A percentile compares a stretch with the other conserved stretches of the same genome.
Evolutionary conservation across 1,139 yeast genomes (phyloP).

Genomic region (Candida dubliniensis): DNA sequence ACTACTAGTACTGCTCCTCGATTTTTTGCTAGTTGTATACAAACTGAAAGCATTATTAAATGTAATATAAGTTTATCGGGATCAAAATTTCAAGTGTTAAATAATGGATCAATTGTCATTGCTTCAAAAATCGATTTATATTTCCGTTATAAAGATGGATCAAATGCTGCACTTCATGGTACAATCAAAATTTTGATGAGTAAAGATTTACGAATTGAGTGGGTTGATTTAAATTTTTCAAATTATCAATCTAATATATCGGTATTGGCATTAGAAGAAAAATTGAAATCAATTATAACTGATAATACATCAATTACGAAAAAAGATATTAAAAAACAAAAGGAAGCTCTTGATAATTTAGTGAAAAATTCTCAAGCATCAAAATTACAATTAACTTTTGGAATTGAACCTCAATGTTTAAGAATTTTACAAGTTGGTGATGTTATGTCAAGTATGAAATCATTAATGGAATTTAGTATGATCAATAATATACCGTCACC

Average conservation of each 20-base stretch:
- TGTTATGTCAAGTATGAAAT: slow-evolving; percentile 68
- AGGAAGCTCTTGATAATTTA: slow-evolving; percentile 25
- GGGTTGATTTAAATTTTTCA: slow-evolving; percentile 60
- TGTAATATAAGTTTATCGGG: slow-evolving; percentile 64
- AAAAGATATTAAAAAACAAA: slow-evolving; percentile 21
- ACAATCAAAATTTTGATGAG: slow-evolving; percentile 61
- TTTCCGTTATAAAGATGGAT: slow-evolving; percentile 66
- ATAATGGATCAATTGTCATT: slow-evolving; percentile 64
- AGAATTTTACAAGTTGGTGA: slow-evolving; percentile 73
- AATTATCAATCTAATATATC: slow-evolving; percentile 31
- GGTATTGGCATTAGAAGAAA: slow-evolving; percentile 26
- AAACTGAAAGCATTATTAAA: slow-evolving; percentile 51
- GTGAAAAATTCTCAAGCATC: slow-evolving; percentile 25
- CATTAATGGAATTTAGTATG: slow-evolving; percentile 60
- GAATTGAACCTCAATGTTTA: slow-evolving; percentile 65
- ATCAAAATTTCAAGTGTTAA: slow-evolving; percentile 63
- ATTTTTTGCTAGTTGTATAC: slow-evolving; percentile 54
- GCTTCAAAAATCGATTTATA: slow-evolving; percentile 57
- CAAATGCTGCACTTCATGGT: slow-evolving; percentile 62
- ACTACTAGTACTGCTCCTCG: slow-evolving; percentile 67
- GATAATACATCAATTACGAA: slow-evolving; percentile 1
- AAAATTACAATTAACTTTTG: slow-evolving; percentile 41
- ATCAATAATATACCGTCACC: slow-evolving; percentile 52
- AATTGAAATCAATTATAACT: slow-evolving; percentile 19
- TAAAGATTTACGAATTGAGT: slow-evolving; percentile 63